Conservation (phyloP, 2,329 filamentous ascomycete species). For the Arthrobotrys sphaeroides region DNA sequence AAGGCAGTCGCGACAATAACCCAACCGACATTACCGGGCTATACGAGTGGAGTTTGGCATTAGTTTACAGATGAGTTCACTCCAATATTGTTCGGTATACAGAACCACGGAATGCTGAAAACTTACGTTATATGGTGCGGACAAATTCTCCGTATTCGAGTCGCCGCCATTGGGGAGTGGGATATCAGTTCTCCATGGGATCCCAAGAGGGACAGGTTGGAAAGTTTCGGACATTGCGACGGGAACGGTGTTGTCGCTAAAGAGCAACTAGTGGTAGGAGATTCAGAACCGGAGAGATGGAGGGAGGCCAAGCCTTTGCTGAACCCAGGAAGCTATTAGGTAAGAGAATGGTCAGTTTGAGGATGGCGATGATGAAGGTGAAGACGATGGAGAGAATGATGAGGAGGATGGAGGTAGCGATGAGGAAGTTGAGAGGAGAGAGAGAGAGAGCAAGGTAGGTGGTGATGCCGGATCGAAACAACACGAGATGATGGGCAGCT, state of each 20-base stretch:
- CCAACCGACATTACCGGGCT: constrained; percentile 86
- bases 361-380: neutral
- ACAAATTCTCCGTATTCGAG: constrained; percentile 31
- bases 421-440: neutral
- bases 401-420: neutral
- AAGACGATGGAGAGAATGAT: neutral
- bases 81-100: neutral
- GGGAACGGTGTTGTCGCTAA: neutral
- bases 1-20: constrained; percentile 79
- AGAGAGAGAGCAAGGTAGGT: neutral
- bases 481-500: constrained; percentile 17
- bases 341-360: constrained; percentile 21
- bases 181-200: constrained; percentile 44
- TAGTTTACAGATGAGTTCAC: neutral
- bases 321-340: constrained; percentile 42
- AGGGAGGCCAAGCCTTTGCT: constrained; percentile 1
- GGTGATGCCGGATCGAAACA: constrained; percentile 1
- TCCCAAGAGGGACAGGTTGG: constrained; percentile 40
- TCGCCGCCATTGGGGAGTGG: constrained; percentile 48
- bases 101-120: neutral
- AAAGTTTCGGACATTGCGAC: constrained; percentile 25
- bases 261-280: neutral
- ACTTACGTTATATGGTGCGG: constrained; percentile 50
- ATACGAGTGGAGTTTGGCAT: neutral
- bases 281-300: neutral